A percentile compares a stretch with the other conserved stretches of the same genome.
These are phyloP conservation scores for Eutrema heterophyllum DNA, from an alignment of 345 rosid genomes.

Conservation along the genomic window DNA sequence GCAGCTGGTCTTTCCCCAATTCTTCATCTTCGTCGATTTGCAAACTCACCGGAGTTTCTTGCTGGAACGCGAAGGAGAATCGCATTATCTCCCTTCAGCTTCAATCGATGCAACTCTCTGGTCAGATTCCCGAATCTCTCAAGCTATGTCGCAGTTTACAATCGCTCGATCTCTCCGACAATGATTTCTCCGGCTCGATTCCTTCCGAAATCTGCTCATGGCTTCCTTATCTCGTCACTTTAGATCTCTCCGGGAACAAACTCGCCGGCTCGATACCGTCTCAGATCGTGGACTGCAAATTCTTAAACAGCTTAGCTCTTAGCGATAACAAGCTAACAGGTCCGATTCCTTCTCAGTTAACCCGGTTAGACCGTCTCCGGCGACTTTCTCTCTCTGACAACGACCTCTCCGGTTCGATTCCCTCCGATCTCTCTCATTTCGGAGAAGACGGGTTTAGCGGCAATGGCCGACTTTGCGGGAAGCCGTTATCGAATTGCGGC, in stretches of 20 bases:
- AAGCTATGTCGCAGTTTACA: conserved; percentile 49
- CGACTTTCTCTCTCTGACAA: conserved; percentile 41
- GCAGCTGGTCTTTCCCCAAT: conserved; percentile 44
- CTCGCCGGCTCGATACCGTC: conserved; percentile 50
- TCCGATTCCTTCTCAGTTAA: conserved; percentile 44
- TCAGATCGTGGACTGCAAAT: conserved; percentile 42
- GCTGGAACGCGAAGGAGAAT: conserved; percentile 56
- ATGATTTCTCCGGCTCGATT: conserved; percentile 47
- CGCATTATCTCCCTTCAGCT: conserved; percentile 44
- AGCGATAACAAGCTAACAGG: conserved; percentile 46
- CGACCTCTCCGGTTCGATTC: conserved; percentile 47
- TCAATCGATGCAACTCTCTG: conserved; percentile 35
- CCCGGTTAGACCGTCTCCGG: conserved; percentile 43
- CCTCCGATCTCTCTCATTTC: conserved; percentile 38
- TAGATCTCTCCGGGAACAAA: conserved; percentile 51
- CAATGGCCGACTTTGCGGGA: conserved; percentile 44
- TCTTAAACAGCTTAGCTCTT: conserved; percentile 41
- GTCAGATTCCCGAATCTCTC: conserved; percentile 48
- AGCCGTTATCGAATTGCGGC: conserved; percentile 46
- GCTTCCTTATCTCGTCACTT: conserved; percentile 47
- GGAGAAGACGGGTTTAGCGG: conserved; percentile 35
- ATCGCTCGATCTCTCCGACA: conserved; percentile 44
- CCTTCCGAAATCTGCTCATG: conserved; percentile 51
- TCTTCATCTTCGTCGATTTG: conserved; percentile 45
- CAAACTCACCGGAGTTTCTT: conserved; percentile 47